These are phyloP conservation scores for Lipomyces kockii DNA, from an alignment of 805 yeast genomes.

Conservation along the genomic window DNA sequence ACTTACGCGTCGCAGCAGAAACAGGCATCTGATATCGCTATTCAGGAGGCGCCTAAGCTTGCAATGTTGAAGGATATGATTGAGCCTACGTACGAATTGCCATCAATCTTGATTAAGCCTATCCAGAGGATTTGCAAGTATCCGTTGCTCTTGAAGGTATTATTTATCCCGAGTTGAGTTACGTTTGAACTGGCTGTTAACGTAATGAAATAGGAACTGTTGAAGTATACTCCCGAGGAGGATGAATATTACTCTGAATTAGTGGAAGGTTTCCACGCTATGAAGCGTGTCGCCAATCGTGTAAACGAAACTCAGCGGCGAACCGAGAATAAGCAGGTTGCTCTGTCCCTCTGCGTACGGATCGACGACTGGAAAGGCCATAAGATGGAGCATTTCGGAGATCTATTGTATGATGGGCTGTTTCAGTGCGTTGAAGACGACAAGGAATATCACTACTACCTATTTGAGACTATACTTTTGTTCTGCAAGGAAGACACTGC, in stretches of 20 bases:
- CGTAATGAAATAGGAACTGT: conserved; percentile 55
- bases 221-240: conserved; percentile 62
- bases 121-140: conserved; percentile 96
- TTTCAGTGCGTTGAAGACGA: conserved; percentile 63
- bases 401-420: conserved; percentile 62
- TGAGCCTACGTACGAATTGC: conserved; percentile 87
- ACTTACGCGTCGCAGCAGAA: conserved; percentile 93
- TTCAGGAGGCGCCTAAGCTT: conserved; percentile 62
- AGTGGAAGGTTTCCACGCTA: conserved; percentile 67
- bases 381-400: conserved; percentile 78
- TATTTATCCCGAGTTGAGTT: background rate
- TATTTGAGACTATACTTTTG: conserved; percentile 74
- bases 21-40: conserved; percentile 80
- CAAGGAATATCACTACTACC: conserved; percentile 84
- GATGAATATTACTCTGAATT: conserved; percentile 69
- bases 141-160: conserved; percentile 66
- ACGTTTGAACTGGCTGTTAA: background rate
- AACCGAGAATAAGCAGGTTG: conserved; percentile 78
- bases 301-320: conserved; percentile 94
- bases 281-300: conserved; percentile 81
- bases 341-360: conserved; percentile 69
- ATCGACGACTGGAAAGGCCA: conserved; percentile 94
- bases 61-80: conserved; percentile 55
- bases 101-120: conserved; percentile 87
- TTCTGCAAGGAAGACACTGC: conserved; percentile 62